Conservation (phyloP, 2,329 filamentous ascomycete genomes). For the Claviceps pazoutovae region DNA sequence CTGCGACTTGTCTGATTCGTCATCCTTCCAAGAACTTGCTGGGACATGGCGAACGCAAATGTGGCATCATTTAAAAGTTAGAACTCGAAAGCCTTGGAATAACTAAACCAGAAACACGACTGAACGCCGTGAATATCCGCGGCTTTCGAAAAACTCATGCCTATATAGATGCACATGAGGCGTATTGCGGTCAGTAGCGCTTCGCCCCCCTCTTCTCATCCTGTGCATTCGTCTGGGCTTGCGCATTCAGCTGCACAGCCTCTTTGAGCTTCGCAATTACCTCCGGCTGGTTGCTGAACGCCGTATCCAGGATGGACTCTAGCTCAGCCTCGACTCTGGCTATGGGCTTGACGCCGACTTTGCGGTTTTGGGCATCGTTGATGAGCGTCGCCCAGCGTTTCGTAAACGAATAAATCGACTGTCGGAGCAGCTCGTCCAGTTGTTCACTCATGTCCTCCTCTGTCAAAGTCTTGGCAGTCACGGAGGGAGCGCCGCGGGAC, state of each 20-base stretch:
- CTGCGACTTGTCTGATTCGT: no score
- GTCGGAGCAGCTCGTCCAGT: slow-evolving; percentile 46
- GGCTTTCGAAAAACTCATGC: background rate
- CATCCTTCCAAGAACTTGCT: no score
- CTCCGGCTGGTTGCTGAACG: slow-evolving; percentile 46
- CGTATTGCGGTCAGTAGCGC: slow-evolving; percentile 1
- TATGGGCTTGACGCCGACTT: slow-evolving; percentile 34
- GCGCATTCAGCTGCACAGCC: slow-evolving; percentile 42
- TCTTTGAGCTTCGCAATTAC: slow-evolving; percentile 46
- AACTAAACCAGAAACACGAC: no score
- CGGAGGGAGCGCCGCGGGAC: slow-evolving; percentile 23
- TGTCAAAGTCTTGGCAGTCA: slow-evolving; percentile 26
- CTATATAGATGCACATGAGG: background rate
- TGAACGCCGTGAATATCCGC: background rate
- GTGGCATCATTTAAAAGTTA: no score
- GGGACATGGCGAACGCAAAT: no score
- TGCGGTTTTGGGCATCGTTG: slow-evolving; percentile 33
- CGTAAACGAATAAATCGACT: slow-evolving; percentile 50
- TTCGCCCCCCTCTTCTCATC: slow-evolving; percentile 21
- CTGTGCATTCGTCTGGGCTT: slow-evolving; percentile 34
- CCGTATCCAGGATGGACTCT: slow-evolving; percentile 39
- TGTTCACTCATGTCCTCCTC: slow-evolving; percentile 50
- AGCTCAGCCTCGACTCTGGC: slow-evolving; percentile 42
- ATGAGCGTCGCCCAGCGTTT: slow-evolving; percentile 42
- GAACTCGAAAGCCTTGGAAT: no score